Evolutionary conservation across 371 early-diverging fungal species (phyloP).

Genomic region (Lichtheimia ornata): DNA sequence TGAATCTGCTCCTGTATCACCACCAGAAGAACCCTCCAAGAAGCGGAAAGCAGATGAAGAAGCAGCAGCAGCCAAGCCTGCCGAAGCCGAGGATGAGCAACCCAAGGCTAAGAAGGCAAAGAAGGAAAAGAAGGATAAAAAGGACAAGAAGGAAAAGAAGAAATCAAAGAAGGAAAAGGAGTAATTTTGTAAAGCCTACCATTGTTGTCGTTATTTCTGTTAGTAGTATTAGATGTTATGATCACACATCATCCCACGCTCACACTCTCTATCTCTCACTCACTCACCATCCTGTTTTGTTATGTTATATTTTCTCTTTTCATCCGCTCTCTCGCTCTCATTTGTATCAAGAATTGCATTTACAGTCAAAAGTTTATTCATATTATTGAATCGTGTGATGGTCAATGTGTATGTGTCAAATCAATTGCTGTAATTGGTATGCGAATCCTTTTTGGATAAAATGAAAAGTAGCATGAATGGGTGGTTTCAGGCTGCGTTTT

Average conservation of each 20-base stretch:
- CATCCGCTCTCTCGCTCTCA: not conserved
- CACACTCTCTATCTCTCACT: too few species aligned
- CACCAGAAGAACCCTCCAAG: conserved; percentile 25
- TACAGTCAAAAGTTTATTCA: too few species aligned
- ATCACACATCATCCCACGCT: too few species aligned
- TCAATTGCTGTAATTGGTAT: too few species aligned
- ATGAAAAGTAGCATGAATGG: too few species aligned
- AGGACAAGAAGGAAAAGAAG: conserved; percentile 61
- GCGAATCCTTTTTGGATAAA: too few species aligned
- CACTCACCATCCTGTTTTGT: not conserved
- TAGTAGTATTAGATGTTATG: too few species aligned
- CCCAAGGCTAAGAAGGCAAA: conserved; percentile 60
- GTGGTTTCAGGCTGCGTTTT: too few species aligned
- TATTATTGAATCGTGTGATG: too few species aligned
- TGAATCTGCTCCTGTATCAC: conserved; percentile 18
- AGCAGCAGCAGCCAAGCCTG: conserved; percentile 22
- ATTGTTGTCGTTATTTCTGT: too few species aligned
- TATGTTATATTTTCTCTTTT: not conserved
- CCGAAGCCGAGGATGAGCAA: conserved; percentile 13
- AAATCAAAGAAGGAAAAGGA: conserved; percentile 38
- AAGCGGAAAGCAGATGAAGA: conserved; percentile 51
- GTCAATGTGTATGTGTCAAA: too few species aligned
- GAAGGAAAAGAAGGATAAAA: conserved; percentile 55
- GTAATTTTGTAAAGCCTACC: not conserved
- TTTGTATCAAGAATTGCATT: not conserved